A percentile compares a stretch with the other conserved stretches of the same genome.
Conservation (phyloP, 1,139 yeast genomes). For the Diutina scorzettiae region DNA sequence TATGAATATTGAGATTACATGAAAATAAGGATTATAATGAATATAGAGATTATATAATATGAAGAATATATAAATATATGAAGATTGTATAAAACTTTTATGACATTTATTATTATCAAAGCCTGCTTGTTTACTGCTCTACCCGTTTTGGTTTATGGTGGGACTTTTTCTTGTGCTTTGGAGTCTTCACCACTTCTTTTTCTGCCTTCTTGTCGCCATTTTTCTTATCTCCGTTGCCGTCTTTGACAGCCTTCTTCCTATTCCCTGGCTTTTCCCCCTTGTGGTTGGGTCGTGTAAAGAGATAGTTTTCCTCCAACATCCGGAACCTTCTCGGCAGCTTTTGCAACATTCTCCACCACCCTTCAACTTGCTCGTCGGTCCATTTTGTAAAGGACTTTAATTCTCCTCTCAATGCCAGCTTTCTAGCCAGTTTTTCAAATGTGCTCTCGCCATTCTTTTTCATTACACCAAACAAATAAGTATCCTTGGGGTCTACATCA, state of each 20-base stretch:
- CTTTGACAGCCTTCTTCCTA: background rate
- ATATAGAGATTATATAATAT: background rate
- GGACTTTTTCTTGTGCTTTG: constrained; percentile 5
- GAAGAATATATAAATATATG: background rate
- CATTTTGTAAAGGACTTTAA: constrained; percentile 45
- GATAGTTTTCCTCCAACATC: constrained; percentile 47
- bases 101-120: too few relatives aligned
- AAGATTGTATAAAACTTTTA: too few relatives aligned
- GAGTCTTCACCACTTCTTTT: background rate
- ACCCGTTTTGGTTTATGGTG: background rate
- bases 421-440: constrained; percentile 42
- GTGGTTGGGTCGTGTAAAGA: constrained; percentile 1
- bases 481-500: constrained; percentile 26
- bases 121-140: too few relatives aligned
- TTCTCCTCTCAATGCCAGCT: constrained; percentile 37
- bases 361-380: constrained; percentile 89
- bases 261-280: background rate
- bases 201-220: background rate
- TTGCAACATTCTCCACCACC: constrained; percentile 74
- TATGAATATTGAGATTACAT: background rate
- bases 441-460: constrained; percentile 35
- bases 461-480: constrained; percentile 44
- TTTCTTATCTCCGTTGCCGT: background rate
- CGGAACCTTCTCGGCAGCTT: constrained; percentile 51
- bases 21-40: too few relatives aligned